phyloP scores from a whole-genome alignment of 805 yeast species.

The Candida vartiovaarae region DNA sequence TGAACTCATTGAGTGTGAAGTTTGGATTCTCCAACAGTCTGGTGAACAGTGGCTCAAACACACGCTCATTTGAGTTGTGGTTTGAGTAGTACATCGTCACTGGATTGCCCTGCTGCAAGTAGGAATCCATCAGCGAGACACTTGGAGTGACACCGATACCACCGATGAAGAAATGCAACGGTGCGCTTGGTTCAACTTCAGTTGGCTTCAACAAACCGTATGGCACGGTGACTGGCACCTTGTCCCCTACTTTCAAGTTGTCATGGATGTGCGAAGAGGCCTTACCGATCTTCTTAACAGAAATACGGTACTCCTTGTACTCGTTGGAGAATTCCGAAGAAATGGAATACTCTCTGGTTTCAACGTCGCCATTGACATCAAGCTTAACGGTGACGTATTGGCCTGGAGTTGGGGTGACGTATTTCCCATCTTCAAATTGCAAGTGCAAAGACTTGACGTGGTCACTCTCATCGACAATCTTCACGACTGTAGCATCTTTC shows the following conservation, averaged over 20 bases:
- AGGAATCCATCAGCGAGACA: constrained; percentile 41
- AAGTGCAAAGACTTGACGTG: constrained; percentile 48
- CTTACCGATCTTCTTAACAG: constrained; percentile 50
- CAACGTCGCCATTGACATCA: constrained; percentile 32
- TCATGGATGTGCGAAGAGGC: constrained; percentile 46
- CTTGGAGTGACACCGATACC: constrained; percentile 69
- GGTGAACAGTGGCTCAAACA: constrained; percentile 12
- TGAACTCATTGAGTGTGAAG: constrained; percentile 11
- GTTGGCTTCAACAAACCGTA: constrained; percentile 40
- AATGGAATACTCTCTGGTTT: constrained; percentile 54
- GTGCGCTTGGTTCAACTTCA: constrained; percentile 11
- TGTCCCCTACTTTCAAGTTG: constrained; percentile 39
- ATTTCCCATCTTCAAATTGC: constrained; percentile 35
- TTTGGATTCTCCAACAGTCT: constrained; percentile 8
- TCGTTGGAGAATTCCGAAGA: constrained; percentile 26
- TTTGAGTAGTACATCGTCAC: constrained; percentile 14
- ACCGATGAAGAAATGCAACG: constrained; percentile 42
- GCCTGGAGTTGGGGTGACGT: constrained; percentile 30
- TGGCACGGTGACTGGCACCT: constrained; percentile 48
- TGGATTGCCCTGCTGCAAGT: constrained; percentile 9
- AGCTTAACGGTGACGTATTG: constrained; percentile 33
- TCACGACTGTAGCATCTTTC: constrained; percentile 40
- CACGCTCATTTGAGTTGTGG: constrained; percentile 5
- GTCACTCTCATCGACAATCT: constrained; percentile 35
- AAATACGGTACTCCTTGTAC: constrained; percentile 43